phyloP scores from a whole-genome alignment of 2,329 filamentous ascomycete genomes.

The Fusarium foetens region DNA sequence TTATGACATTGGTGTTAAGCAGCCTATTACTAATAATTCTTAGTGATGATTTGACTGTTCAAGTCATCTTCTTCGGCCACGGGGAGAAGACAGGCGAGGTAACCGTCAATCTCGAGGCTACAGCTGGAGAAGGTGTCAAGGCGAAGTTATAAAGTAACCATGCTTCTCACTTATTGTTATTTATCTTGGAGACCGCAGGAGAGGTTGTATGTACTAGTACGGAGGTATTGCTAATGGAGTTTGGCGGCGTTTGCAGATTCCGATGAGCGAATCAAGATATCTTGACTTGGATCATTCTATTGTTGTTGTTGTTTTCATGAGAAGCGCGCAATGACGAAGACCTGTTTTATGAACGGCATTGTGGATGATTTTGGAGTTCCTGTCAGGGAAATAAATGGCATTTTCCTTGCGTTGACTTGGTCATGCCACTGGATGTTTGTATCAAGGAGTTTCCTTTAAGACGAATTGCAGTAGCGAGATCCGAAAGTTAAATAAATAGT shows the following conservation, averaged over 20 bases:
- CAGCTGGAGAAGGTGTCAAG: conserved; percentile 61
- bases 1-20: not conserved
- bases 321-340: not conserved
- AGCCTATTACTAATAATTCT: conserved; percentile 25
- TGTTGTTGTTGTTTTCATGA: conserved; percentile 7
- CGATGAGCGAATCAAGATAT: conserved; percentile 8
- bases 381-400: not conserved
- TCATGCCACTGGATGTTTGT: not conserved
- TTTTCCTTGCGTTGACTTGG: not conserved
- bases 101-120: conserved; percentile 87
- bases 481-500: not conserved
- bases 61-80: conserved; percentile 98
- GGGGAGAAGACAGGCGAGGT: conserved; percentile 80
- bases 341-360: not conserved
- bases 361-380: not conserved
- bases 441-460: not conserved
- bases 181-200: not conserved
- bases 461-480: not conserved
- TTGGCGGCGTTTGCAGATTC: conserved; percentile 39
- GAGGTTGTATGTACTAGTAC: not conserved
- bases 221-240: conserved; percentile 24
- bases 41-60: conserved; percentile 94
- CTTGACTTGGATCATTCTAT: conserved; percentile 8
- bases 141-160: conserved; percentile 51
- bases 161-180: not conserved